A percentile compares a stretch with the other conserved stretches of the same genome.
phyloP scores from a whole-genome alignment of 306 rosid genomes.

The Rosa persica region DNA sequence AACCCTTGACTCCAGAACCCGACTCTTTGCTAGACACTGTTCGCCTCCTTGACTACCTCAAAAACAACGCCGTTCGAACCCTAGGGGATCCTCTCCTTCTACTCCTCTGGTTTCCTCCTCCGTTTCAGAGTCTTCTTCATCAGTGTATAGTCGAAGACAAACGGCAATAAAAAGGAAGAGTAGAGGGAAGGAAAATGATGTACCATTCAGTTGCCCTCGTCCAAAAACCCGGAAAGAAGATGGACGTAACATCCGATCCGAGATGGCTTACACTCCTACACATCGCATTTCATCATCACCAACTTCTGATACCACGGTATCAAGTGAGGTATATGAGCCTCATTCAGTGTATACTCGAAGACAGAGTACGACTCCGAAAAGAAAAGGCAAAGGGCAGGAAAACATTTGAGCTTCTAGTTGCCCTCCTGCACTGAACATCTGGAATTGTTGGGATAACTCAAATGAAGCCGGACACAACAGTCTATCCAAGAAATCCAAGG shows the following conservation, averaged over 20 bases:
- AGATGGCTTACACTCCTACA: not conserved
- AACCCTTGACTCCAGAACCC: no score
- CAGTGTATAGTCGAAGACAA: slow-evolving; percentile 34
- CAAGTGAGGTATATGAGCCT: no score
- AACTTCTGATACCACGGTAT: not conserved
- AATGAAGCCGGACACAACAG: slow-evolving; percentile 25
- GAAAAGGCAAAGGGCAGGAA: slow-evolving; percentile 36
- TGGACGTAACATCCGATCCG: not conserved
- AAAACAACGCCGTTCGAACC: slow-evolving; percentile 23
- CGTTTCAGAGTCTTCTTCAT: slow-evolving; percentile 25
- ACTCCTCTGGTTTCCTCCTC: slow-evolving; percentile 20
- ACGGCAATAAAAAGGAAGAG: slow-evolving; percentile 35
- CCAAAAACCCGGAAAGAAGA: slow-evolving; percentile 19
- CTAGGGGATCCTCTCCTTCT: slow-evolving; percentile 32
- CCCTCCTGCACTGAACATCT: slow-evolving; percentile 31
- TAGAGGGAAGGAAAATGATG: slow-evolving; percentile 33
- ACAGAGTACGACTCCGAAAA: not conserved
- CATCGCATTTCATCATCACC: not conserved
- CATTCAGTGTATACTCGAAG: slow-evolving; percentile 9
- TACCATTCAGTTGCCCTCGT: slow-evolving; percentile 33
- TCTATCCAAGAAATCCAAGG: slow-evolving; percentile 37
- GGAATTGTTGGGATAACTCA: slow-evolving; percentile 25
- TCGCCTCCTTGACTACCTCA: not conserved
- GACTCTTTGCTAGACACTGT: slow-evolving; percentile 17
- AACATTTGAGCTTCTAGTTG: slow-evolving; percentile 31